Conservation (phyloP, 257 asterid genomes). For the Sherardia arvensis region DNA sequence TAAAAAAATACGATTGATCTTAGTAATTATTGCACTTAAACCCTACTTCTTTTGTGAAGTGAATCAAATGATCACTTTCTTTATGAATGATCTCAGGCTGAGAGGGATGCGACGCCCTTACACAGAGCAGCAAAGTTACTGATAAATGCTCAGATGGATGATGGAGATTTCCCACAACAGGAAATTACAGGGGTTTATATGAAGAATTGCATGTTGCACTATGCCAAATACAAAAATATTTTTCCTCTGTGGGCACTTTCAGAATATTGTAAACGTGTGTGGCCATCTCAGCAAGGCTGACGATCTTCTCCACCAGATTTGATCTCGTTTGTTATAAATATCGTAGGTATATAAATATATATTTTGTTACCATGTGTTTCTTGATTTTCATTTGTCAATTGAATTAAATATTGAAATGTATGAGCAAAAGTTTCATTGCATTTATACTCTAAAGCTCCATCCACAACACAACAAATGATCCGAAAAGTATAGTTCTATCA, state of each 20-base stretch:
- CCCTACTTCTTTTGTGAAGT: no score
- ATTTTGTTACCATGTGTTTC: no score
- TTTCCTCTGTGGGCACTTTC: slow-evolving; percentile 74
- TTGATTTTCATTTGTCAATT: no score
- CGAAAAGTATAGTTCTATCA: no score
- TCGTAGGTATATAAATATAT: no score
- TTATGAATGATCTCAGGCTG: slow-evolving; percentile 27
- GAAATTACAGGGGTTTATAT: slow-evolving; percentile 64
- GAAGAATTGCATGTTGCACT: slow-evolving; percentile 79
- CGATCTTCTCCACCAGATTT: background rate
- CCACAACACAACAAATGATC: no score
- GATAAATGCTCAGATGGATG: slow-evolving; percentile 66
- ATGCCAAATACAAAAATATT: slow-evolving; percentile 48
- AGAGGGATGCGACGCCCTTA: slow-evolving; percentile 60
- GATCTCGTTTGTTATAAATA: background rate
- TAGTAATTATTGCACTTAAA: no score
- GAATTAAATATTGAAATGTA: no score
- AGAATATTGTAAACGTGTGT: slow-evolving; percentile 66
- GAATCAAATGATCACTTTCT: background rate
- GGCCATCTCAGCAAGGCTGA: slow-evolving; percentile 45
- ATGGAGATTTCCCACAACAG: slow-evolving; percentile 86
- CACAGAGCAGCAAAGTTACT: slow-evolving; percentile 67
- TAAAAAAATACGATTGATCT: no score
- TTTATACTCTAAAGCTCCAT: no score
- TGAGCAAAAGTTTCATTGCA: no score